Base-by-base conservation (phyloP, 176 grass and related monocot species). In the Aegilops longissima region DNA sequence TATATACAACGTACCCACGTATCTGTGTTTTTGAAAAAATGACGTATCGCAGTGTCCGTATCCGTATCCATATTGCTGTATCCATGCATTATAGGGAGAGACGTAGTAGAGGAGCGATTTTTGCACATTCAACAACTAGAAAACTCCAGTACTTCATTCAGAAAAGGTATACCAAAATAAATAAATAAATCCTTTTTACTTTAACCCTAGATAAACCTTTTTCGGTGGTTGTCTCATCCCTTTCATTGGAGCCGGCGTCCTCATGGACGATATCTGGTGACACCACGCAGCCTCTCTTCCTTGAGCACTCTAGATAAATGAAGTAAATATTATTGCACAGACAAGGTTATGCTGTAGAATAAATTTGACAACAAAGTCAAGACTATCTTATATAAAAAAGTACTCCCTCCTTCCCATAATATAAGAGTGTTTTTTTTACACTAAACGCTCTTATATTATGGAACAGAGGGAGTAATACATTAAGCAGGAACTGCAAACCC, bases 161-260 rank as follows among this genome's bases (percentile, higher is more conserved):
- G 18, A 58, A 58, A 58, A 20, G 18, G 54, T 2, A 58, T 58
- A 58, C 49, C 54, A 58, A 58, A 58, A 58, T 58, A 58, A 58
- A 52, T 52, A 52, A 27, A 52, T 52, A 52, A 27, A 47, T 27
- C 5, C 6, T 16, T 73, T 58, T 27, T 73, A 45, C n/a, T 47
- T 45, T 45, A 86, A 35, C 23, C 3, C 61, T 21, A 12, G 34
- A 66, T 39, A 70, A 64, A 93, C 88, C 85, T 84, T 84, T 36
- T 75, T 75, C 81, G 56, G 45, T 36, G 24, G 61, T 33, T 1
- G 30, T 68, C 51, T 38, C 14, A 4, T 17, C 71, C 42, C 14
- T 9, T 5, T 52, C 11, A 3, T 33, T 73, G 9, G 39, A 42
- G 6, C 1, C 21, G 30, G 9, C 44, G 29, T 36, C 62, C 11